Base-by-base conservation (phyloP, 2,329 filamentous ascomycete genomes). In the Falciphora oryzae region DNA sequence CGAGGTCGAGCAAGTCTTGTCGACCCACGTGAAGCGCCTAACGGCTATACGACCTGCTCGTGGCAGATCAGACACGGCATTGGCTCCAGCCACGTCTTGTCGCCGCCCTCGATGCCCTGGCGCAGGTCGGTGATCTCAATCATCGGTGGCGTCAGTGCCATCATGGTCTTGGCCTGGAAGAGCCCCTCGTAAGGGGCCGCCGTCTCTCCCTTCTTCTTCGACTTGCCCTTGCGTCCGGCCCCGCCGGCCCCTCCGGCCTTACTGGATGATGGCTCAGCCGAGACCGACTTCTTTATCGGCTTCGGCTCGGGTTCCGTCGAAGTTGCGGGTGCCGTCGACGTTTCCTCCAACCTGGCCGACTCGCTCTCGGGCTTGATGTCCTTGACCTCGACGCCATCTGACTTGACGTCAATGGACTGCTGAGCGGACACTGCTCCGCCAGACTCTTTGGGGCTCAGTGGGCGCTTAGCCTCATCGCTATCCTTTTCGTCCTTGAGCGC, bases 71-170 rank as follows among this genome's bases (percentile, higher is more conserved):
- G 75, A 67, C 84, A 87, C 61, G 76, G 73, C 38, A 82, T 71
- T 4, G 77, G 77, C 70, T 86, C 83, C 14, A 76, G 80, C 84
- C 84, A 87, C 13, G 73, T 75, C 72, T 81, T 84, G 38, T 80
- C 79, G 2, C 83, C 83, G 13, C 79, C 81, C 2, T 71, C 71
- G 8, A 85, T 73, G 13, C 76, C 75, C 35, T 78, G 70, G 60
- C 84, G 78, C 59, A 85, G 72, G 68, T 86, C 84, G 31, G 72
- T 78, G 62, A 86, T 80, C 67, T 84, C 80, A 62, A 85, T 77
- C 28, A 78, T 71, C 0, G 83, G 80, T 25, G 81, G 80, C 4
- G 78, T 80, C 4, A 75, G 73, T 56, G 80, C 79, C 70, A 82
- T 79, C 66, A 77, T 76, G 29, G 86, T 74, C 2, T 73, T 75